A percentile compares a stretch with the other conserved stretches of the same genome.
Evolutionary conservation across 805 yeast genomes (phyloP).

Genomic region (Maudiozyma barnettii): DNA sequence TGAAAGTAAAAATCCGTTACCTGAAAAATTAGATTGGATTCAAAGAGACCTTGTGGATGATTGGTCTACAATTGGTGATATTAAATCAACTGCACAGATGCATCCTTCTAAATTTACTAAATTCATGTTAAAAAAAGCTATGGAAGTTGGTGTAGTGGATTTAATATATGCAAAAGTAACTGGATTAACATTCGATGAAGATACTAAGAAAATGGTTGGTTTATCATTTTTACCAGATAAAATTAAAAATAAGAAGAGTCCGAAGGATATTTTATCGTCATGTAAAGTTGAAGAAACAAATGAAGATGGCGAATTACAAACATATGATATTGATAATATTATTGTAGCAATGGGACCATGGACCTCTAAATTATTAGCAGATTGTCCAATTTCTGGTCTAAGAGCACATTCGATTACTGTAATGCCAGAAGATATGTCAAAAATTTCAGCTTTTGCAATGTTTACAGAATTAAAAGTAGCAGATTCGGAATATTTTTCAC

Average conservation of each 20-base stretch:
- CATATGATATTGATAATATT: conserved; percentile 57
- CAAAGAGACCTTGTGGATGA: conserved; percentile 50
- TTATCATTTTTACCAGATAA: conserved; percentile 44
- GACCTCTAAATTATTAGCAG: conserved; percentile 85
- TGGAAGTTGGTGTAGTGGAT: conserved; percentile 75
- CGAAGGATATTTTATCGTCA: conserved; percentile 17
- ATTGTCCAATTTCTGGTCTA: conserved; percentile 88
- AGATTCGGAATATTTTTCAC: conserved; percentile 64
- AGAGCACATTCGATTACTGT: conserved; percentile 93
- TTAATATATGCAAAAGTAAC: conserved; percentile 77
- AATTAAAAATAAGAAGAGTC: conserved; percentile 20
- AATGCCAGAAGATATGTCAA: conserved; percentile 56
- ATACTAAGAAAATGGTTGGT: conserved; percentile 61
- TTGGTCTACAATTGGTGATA: conserved; percentile 76
- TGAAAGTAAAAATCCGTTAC: conserved; percentile 30
- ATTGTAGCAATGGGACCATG: conserved; percentile 91
- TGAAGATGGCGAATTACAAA: conserved; percentile 26
- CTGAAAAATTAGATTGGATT: conserved; percentile 71
- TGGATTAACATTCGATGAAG: conserved; percentile 52
- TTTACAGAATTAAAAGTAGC: conserved; percentile 82
- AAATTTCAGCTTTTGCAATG: conserved; percentile 86
- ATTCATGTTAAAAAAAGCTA: conserved; percentile 66
- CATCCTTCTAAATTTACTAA: conserved; percentile 94
- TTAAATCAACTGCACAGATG: conserved; percentile 88
- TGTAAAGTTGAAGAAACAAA: neutral